Percentiles rank a stretch among this genome's conserved stretches.
These are phyloP conservation scores for Microdochium bolleyi DNA, from an alignment of 2,329 filamentous ascomycete species.

Conservation along the genomic window DNA sequence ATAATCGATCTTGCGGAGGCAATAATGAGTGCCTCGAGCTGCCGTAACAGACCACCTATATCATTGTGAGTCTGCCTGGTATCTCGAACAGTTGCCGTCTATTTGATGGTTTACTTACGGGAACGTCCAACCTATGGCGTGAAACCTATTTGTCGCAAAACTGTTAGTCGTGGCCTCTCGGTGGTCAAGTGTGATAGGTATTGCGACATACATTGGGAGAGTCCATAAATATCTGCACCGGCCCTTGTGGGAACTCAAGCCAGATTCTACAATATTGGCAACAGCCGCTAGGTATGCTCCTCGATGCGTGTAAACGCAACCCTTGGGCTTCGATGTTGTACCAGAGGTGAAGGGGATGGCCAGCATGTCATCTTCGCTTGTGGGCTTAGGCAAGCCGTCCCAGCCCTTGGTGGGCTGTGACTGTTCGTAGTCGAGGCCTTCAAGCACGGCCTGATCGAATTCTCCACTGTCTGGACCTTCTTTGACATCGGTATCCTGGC, in stretches of 20 bases:
- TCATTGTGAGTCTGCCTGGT: neutral
- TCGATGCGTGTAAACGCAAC: conserved; percentile 85
- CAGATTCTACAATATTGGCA: conserved; percentile 82
- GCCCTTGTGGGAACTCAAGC: conserved; percentile 62
- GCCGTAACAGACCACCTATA: conserved; percentile 75
- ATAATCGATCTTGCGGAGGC: conserved; percentile 91
- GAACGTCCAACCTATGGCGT: conserved; percentile 74
- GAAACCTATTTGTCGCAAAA: conserved; percentile 36
- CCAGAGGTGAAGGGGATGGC: conserved; percentile 92
- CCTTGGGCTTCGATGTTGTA: conserved; percentile 86
- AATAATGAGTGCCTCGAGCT: conserved; percentile 90
- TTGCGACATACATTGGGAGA: conserved; percentile 72
- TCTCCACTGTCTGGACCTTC: conserved; percentile 68
- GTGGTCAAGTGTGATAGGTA: neutral
- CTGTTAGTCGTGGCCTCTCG: neutral
- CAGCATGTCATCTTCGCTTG: conserved; percentile 72
- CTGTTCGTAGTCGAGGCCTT: conserved; percentile 68
- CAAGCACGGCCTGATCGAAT: conserved; percentile 75
- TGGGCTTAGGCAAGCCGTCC: conserved; percentile 62
- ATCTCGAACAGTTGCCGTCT: too few species aligned
- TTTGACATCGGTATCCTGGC: conserved; percentile 67
- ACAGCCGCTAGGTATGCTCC: conserved; percentile 79
- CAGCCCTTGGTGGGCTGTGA: conserved; percentile 64
- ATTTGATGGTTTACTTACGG: conserved; percentile 31
- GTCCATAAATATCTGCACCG: conserved; percentile 86